phyloP scores from a whole-genome alignment of 306 rosid species.

The Delonix regia region DNA sequence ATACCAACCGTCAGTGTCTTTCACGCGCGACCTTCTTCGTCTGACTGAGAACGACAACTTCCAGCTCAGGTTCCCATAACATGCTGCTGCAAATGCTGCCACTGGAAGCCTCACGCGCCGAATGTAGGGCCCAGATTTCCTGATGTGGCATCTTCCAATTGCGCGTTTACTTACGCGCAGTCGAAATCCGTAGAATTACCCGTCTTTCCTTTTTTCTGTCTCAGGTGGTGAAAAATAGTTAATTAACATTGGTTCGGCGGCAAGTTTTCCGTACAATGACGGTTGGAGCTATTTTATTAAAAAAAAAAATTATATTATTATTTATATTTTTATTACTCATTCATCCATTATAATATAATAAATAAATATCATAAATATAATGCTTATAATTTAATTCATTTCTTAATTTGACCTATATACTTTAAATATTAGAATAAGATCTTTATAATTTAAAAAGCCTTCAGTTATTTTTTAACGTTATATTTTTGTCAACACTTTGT shows the following conservation, averaged over 20 bases:
- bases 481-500: too few relatives aligned
- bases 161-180: neutral
- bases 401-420: too few relatives aligned
- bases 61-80: neutral
- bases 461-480: too few relatives aligned
- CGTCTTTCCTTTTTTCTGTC: neutral
- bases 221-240: neutral
- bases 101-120: slow-evolving; percentile 19
- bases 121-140: neutral
- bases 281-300: too few relatives aligned
- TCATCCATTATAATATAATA: too few relatives aligned
- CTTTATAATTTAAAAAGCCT: too few relatives aligned
- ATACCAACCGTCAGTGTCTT: neutral
- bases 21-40: neutral
- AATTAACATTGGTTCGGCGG: neutral
- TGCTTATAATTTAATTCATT: too few relatives aligned
- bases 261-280: neutral
- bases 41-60: slow-evolving; percentile 29
- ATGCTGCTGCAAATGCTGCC: neutral
- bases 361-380: too few relatives aligned
- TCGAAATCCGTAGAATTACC: neutral
- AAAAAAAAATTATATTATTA: too few relatives aligned
- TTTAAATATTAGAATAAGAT: too few relatives aligned
- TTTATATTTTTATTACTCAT: too few relatives aligned
- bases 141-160: neutral